These are phyloP conservation scores for Escallonia herrerae DNA, from an alignment of 129 eudicot species.

Conservation along the genomic window DNA sequence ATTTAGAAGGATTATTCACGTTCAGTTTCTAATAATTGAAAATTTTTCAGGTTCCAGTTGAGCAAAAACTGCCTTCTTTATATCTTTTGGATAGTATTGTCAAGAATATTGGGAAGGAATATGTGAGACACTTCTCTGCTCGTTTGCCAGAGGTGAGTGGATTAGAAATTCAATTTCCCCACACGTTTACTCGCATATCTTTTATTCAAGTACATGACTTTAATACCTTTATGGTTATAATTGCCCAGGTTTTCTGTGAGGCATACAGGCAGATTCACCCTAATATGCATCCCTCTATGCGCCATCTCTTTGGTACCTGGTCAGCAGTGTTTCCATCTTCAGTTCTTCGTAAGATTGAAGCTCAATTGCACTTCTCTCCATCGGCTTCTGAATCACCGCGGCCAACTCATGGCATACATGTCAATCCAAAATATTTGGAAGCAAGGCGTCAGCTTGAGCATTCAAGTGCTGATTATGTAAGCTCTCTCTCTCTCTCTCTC, in stretches of 20 bases:
- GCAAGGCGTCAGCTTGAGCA: conserved; percentile 65
- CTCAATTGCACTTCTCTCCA: conserved; percentile 52
- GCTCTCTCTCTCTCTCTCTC: conserved; percentile 24
- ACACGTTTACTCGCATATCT: conserved; percentile 1
- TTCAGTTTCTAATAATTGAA: no score
- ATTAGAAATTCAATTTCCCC: background rate
- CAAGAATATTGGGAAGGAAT: conserved; percentile 87
- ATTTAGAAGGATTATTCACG: no score
- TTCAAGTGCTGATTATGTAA: conserved; percentile 52
- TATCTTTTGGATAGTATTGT: conserved; percentile 97
- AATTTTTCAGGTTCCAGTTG: conserved; percentile 63
- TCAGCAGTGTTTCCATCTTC: conserved; percentile 70
- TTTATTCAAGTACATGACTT: background rate
- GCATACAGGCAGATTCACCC: conserved; percentile 78
- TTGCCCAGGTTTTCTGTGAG: conserved; percentile 69
- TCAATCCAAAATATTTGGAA: conserved; percentile 89
- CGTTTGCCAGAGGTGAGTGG: conserved; percentile 82
- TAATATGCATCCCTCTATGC: conserved; percentile 73
- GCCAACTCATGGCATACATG: conserved; percentile 96
- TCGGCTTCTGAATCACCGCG: conserved; percentile 87
- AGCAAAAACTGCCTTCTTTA: conserved; percentile 81
- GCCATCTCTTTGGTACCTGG: conserved; percentile 96
- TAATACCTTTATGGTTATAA: conserved; percentile 3
- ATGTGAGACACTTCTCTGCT: conserved; percentile 61
- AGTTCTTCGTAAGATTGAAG: conserved; percentile 71